A percentile compares a stretch with the other conserved stretches of the same genome.
Conservation (phyloP, 2,329 filamentous ascomycete species). For the Bretziella fagacearum region DNA sequence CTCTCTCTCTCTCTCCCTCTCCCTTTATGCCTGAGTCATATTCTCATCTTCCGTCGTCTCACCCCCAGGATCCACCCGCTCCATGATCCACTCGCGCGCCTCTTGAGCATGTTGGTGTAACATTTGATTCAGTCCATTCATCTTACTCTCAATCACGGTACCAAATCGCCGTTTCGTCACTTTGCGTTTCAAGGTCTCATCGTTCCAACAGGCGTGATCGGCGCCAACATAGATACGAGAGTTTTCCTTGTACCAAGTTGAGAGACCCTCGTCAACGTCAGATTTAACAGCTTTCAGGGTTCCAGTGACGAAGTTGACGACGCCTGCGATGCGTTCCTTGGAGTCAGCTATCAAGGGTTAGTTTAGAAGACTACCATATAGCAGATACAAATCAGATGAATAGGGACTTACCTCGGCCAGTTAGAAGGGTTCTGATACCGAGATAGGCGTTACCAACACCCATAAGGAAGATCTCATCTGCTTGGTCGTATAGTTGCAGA, state of each 20-base stretch:
- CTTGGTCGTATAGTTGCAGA: slow-evolving; percentile 57
- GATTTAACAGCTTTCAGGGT: slow-evolving; percentile 62
- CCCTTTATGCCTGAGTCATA: slow-evolving; percentile 16
- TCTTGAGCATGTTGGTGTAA: slow-evolving; percentile 37
- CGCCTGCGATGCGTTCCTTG: slow-evolving; percentile 48
- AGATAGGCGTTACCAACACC: slow-evolving; percentile 81
- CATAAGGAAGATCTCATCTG: slow-evolving; percentile 64
- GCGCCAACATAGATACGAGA: slow-evolving; percentile 63
- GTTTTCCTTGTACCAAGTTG: slow-evolving; percentile 68
- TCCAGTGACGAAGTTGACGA: slow-evolving; percentile 69
- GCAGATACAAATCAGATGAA: slow-evolving; percentile 8
- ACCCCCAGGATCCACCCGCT: slow-evolving; percentile 23
- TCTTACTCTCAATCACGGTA: slow-evolving; percentile 34
- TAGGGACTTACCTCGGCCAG: slow-evolving; percentile 53
- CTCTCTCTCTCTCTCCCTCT: neutral
- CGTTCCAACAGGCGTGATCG: slow-evolving; percentile 60
- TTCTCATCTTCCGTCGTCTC: slow-evolving; percentile 36
- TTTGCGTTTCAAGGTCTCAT: slow-evolving; percentile 41
- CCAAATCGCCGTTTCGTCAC: slow-evolving; percentile 45
- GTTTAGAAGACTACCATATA: neutral
- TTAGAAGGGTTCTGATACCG: slow-evolving; percentile 65
- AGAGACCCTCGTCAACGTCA: slow-evolving; percentile 55
- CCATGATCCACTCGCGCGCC: slow-evolving; percentile 34
- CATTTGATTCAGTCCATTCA: slow-evolving; percentile 36
- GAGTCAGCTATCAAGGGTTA: slow-evolving; percentile 30